phyloP scores from a whole-genome alignment of 352 stramenopile genomes.

The Pythium monospermum region DNA sequence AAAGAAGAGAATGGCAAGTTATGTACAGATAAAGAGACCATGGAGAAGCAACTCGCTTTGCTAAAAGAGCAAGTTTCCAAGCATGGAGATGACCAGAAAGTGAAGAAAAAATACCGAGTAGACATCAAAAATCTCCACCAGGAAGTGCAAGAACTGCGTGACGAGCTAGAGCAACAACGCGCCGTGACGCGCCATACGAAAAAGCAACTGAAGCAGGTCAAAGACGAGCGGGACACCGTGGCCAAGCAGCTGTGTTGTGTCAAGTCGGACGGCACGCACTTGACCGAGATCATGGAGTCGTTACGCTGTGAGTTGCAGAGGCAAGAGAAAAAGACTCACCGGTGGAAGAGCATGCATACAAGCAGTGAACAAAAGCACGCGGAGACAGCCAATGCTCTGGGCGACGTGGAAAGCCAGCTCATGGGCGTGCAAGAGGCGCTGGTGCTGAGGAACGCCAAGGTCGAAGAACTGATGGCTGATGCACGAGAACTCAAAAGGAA shows the following conservation, averaged over 20 bases:
- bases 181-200: constrained; percentile 25
- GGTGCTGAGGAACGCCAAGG: constrained; percentile 25
- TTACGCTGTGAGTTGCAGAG: constrained; percentile 25
- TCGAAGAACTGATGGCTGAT: constrained; percentile 19
- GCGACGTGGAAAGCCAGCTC: constrained; percentile 28
- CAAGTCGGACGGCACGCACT: constrained; percentile 34
- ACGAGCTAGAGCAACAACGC: constrained; percentile 38
- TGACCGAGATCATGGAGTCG: constrained; percentile 37
- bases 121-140: constrained; percentile 5
- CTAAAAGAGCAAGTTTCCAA: constrained; percentile 20
- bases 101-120: constrained; percentile 4
- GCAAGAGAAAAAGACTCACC: constrained; percentile 23
- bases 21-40: constrained; percentile 18
- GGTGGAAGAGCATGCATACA: constrained; percentile 23
- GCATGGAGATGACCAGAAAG: constrained; percentile 7
- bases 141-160: constrained; percentile 8
- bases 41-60: constrained; percentile 25
- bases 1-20: constrained; percentile 23
- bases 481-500: neutral
- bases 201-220: constrained; percentile 29
- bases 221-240: constrained; percentile 32
- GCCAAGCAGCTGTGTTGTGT: constrained; percentile 31
- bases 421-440: constrained; percentile 29
- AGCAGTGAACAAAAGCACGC: constrained; percentile 10
- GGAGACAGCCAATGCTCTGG: constrained; percentile 11